These are phyloP conservation scores for Cavenderia fasciculata DNA, from an alignment of 78 protist species.

Conservation along the genomic window DNA sequence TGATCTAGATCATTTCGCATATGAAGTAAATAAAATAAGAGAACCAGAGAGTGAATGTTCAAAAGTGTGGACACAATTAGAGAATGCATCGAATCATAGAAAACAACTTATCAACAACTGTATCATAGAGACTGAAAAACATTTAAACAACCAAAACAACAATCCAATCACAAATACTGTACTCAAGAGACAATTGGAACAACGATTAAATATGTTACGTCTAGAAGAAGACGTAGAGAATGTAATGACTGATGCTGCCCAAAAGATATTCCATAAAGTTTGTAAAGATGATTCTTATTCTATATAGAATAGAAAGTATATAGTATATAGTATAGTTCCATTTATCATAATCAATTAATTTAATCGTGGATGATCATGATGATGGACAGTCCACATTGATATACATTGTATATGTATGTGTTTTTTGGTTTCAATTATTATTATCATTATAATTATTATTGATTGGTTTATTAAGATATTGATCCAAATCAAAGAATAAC, in stretches of 20 bases:
- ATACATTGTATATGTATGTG: too few species aligned
- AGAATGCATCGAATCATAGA: background rate
- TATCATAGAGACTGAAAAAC: slow-evolving; percentile 19
- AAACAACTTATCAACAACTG: slow-evolving; percentile 10
- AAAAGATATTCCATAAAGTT: slow-evolving; percentile 34
- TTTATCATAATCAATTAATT: too few species aligned
- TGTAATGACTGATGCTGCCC: background rate
- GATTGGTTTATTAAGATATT: too few species aligned
- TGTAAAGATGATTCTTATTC: background rate
- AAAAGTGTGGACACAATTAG: slow-evolving; percentile 12
- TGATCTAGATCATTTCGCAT: slow-evolving; percentile 25
- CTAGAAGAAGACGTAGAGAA: slow-evolving; percentile 23
- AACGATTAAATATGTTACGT: background rate
- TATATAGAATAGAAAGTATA: background rate
- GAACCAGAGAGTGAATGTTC: background rate
- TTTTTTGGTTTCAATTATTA: too few species aligned
- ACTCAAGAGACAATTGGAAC: background rate
- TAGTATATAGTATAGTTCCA: too few species aligned
- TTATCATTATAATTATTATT: too few species aligned
- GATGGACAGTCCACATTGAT: too few species aligned
- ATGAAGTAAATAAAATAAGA: slow-evolving; percentile 42
- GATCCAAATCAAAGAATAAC: slow-evolving; percentile 29
- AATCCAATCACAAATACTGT: background rate
- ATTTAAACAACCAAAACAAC: background rate
- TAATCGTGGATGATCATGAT: too few species aligned